Evolutionary conservation across 345 rosid species (phyloP).

Genomic region (Eucalyptus pumila): DNA sequence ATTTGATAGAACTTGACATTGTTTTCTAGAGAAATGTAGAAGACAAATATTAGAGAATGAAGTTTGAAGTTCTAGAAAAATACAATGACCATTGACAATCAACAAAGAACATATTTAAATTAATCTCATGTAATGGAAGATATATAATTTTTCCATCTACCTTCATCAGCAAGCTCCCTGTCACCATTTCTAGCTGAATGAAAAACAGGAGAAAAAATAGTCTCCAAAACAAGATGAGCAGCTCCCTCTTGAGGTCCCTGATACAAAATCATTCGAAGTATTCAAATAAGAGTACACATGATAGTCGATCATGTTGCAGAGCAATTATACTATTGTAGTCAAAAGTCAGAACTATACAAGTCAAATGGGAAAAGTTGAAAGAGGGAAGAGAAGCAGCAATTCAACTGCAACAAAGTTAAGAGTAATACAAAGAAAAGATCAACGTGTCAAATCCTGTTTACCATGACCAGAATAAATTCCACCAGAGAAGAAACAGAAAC

Average conservation of each 20-base stretch:
- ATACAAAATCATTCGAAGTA: not conserved
- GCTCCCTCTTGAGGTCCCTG: conserved; percentile 29
- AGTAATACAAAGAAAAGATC: not conserved
- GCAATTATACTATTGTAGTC: not conserved
- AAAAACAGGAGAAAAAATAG: conserved; percentile 62
- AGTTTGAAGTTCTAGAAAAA: not conserved
- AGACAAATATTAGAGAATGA: not conserved
- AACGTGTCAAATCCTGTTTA: not conserved
- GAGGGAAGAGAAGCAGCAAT: not conserved
- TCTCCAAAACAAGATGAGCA: conserved; percentile 9
- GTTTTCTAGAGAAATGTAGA: conserved; percentile 2
- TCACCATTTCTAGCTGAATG: conserved; percentile 26
- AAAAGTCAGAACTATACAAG: not conserved
- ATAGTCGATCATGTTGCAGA: not conserved
- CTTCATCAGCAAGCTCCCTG: conserved; percentile 21
- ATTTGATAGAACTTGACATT: conserved; percentile 12
- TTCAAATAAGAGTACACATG: not conserved
- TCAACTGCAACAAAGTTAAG: not conserved
- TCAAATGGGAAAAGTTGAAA: not conserved
- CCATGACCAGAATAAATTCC: not conserved
- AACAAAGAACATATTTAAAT: not conserved
- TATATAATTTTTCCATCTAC: conserved; percentile 4
- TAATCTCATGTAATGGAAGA: not conserved
- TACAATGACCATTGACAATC: not conserved
- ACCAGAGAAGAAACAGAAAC: not conserved